These are phyloP conservation scores for Skeletonema tropicum DNA, from an alignment of 108 stramenopile species.

Conservation along the genomic window DNA sequence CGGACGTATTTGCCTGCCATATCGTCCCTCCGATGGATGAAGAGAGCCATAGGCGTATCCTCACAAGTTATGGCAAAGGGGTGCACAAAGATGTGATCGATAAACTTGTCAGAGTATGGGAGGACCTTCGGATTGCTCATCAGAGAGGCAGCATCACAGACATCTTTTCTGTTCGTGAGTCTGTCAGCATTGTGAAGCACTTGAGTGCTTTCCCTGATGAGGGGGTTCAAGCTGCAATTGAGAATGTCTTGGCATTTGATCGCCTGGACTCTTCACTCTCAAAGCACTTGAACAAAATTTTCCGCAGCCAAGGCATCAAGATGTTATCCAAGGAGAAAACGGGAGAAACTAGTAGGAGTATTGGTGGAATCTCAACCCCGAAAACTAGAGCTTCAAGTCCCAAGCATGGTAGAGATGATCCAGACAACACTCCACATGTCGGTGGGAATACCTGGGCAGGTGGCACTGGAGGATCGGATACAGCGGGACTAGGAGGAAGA, in stretches of 20 bases:
- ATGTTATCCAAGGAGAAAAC: constrained; percentile 15
- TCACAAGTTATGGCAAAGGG: constrained; percentile 71
- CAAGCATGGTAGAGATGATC: constrained; percentile 77
- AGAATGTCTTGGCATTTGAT: constrained; percentile 88
- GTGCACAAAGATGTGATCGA: constrained; percentile 46
- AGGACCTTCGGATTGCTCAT: constrained; percentile 66
- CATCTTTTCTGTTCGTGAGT: constrained; percentile 84
- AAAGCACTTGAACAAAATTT: constrained; percentile 52
- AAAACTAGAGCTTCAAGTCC: constrained; percentile 46
- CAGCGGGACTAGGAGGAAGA: constrained; percentile 91
- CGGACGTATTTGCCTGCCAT: constrained; percentile 77
- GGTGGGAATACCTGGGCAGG: constrained; percentile 94
- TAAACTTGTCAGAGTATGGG: constrained; percentile 61
- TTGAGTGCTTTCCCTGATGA: constrained; percentile 78
- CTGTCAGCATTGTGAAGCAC: constrained; percentile 84
- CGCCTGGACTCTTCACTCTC: constrained; percentile 56
- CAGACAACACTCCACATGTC: constrained; percentile 74
- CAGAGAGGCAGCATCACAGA: constrained; percentile 75
- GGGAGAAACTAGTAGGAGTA: neutral
- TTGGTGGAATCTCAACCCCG: constrained; percentile 42
- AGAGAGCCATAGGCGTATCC: constrained; percentile 62
- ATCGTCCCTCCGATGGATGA: constrained; percentile 67
- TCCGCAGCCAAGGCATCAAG: constrained; percentile 54
- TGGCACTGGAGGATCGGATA: constrained; percentile 90
- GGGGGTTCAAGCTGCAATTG: constrained; percentile 63